Evolutionary conservation across 176 grass and related monocot genomes (phyloP), one percentile per base, ranked within the genome.

Genomic region (Oryza glaberrima): DNA sequence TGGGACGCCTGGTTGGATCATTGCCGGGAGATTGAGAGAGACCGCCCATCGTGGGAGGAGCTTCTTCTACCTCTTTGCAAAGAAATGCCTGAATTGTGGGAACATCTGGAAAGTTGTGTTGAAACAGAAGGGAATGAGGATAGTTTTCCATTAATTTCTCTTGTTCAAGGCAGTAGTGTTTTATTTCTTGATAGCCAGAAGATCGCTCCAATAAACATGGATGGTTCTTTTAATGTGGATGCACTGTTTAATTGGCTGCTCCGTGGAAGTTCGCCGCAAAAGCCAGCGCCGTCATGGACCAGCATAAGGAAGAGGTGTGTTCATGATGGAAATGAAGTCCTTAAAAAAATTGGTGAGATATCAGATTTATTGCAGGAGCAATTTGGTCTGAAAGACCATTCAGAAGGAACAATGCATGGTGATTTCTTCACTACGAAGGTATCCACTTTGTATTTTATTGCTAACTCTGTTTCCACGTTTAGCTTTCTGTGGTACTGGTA

Each of bases 261-360:
- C 5, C 0, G 6, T 71, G 41, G 9, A 23, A 69, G 46, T 69
- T 67, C 32, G 13, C 25, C 8, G 11, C 65, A 69, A 54, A 66
- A 70, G 65, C 20, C 68, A 9, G 65, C 14, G 6, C 5, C 20
- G 5, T 49, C 78, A 69, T 69, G 78, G 78, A 3, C 47, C 30
- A 81, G 65, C 78, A 68, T 80, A 17, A 68, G 44, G 78, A 44
- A 80, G 65, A 81, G 69, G 78, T 69, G 78, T 52, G 78, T 81
- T 49, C 65, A 81, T 69, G 65, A 51, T 52, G 78, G 78, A 52
- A 81, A 69, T 16, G 65, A 69, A 38, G 19, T 81, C 45, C 65
- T 81, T 17, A 48, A 81, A 22, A 36, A 6, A 46, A 81, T 81
- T 4, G 67, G 36, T 69, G 78, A 68, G 20, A 51, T 81, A 22